phyloP scores from a whole-genome alignment of 106 monocot genomes.

The Platanthera guangdongensis region DNA sequence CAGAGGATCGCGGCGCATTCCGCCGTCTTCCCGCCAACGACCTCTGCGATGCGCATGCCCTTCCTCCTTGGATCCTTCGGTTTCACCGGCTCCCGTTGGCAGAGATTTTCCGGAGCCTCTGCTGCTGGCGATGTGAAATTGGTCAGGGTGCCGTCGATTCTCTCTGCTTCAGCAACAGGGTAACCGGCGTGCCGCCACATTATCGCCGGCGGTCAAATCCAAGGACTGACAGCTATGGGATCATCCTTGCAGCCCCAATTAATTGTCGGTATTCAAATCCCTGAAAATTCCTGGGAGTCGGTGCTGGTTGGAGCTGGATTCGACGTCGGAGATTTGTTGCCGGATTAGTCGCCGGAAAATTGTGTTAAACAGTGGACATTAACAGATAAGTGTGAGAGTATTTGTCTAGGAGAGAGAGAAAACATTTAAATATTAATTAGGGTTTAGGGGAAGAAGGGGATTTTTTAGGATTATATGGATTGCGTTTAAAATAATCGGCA shows the following conservation, averaged over 20 bases:
- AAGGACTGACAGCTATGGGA: not conserved
- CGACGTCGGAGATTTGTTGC: too few species aligned
- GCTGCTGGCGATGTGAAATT: not conserved
- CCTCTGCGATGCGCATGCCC: not conserved
- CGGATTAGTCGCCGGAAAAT: not conserved
- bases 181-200: not conserved
- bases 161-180: not conserved
- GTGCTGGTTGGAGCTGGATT: too few species aligned
- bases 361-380: not conserved
- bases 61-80: not conserved
- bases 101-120: too few species aligned
- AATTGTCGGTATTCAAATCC: not conserved
- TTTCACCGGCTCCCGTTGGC: not conserved
- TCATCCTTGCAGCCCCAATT: not conserved
- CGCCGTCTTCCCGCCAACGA: slow-evolving; percentile 39
- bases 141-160: not conserved
- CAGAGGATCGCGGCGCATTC: slow-evolving; percentile 58
- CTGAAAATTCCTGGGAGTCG: not conserved
- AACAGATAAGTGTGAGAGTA: not conserved
- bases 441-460: too few species aligned
- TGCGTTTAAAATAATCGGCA: too few species aligned
- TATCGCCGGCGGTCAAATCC: not conserved
- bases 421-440: too few species aligned
- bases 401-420: not conserved
- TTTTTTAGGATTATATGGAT: not conserved